phyloP scores from a whole-genome alignment of 2,329 filamentous ascomycete species.

The Alternaria panax region DNA sequence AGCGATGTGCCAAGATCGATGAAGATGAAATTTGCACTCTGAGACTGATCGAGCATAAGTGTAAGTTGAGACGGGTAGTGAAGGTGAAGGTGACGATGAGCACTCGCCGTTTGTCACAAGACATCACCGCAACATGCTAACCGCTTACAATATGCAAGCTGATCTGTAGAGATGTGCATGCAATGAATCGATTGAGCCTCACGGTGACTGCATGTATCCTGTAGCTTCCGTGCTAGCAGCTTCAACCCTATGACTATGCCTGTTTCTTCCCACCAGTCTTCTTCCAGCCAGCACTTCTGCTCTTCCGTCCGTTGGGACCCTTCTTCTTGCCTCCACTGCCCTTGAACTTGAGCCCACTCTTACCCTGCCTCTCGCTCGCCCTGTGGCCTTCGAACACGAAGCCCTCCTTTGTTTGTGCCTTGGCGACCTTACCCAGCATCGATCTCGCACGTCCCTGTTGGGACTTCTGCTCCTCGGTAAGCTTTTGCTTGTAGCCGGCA shows the following conservation, averaged over 20 bases:
- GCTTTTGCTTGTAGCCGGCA: slow-evolving; percentile 72
- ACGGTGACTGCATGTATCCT: neutral
- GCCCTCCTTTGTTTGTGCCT: slow-evolving; percentile 69
- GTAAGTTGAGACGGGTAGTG: neutral
- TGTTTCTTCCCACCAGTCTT: slow-evolving; percentile 46
- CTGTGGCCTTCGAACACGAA: slow-evolving; percentile 85
- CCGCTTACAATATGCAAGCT: neutral
- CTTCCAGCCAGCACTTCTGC: slow-evolving; percentile 57
- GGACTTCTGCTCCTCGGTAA: slow-evolving; percentile 73
- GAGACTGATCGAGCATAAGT: neutral
- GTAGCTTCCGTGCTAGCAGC: neutral
- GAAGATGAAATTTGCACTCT: neutral
- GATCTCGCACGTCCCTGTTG: slow-evolving; percentile 76
- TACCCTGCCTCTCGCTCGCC: slow-evolving; percentile 71
- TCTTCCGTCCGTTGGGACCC: slow-evolving; percentile 54
- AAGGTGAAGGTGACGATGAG: neutral
- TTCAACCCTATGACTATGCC: neutral
- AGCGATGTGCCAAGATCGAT: neutral
- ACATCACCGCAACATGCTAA: neutral
- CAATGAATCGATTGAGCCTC: neutral
- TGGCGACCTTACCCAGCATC: slow-evolving; percentile 74
- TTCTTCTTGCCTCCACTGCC: slow-evolving; percentile 57
- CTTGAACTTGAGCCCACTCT: slow-evolving; percentile 64
- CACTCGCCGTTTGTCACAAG: neutral
- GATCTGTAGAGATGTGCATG: neutral